phyloP scores from a whole-genome alignment of 306 rosid species.

The Begonia loranthoides region DNA sequence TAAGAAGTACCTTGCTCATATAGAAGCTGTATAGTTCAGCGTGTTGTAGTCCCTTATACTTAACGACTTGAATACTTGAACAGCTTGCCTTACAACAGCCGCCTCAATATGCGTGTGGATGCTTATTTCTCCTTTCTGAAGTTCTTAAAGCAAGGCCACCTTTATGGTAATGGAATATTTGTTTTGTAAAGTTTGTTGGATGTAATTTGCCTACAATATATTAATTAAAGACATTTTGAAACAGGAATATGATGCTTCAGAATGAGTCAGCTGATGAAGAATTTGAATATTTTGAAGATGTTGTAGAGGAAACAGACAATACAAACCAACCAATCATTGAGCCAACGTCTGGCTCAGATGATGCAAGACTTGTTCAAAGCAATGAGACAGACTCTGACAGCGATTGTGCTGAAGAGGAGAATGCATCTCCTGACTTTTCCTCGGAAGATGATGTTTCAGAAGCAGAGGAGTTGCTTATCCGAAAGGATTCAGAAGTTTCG shows the following conservation, averaged over 20 bases:
- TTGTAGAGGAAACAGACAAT: conserved; percentile 46
- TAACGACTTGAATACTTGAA: conserved; percentile 1
- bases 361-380: conserved; percentile 13
- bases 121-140: conserved; percentile 90
- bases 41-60: background rate
- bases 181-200: background rate
- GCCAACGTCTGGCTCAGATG: conserved; percentile 17
- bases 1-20: too few species aligned
- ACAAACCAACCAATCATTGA: conserved; percentile 18
- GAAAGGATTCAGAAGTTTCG: conserved; percentile 15
- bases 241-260: conserved; percentile 76
- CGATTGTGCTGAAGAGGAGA: conserved; percentile 52
- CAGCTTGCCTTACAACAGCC: conserved; percentile 97
- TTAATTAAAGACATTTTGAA: background rate
- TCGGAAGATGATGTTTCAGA: conserved; percentile 58
- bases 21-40: too few species aligned
- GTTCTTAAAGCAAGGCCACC: conserved; percentile 84
- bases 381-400: conserved; percentile 26
- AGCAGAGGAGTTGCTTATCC: conserved; percentile 42
- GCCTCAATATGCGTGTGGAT: conserved; percentile 90
- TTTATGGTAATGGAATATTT: conserved; percentile 47
- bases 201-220: background rate
- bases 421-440: conserved; percentile 29
- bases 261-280: conserved; percentile 71
- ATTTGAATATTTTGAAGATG: conserved; percentile 83